Conservation (phyloP, 2,329 filamentous ascomycete genomes). For the Penicillium sp. region DNA sequence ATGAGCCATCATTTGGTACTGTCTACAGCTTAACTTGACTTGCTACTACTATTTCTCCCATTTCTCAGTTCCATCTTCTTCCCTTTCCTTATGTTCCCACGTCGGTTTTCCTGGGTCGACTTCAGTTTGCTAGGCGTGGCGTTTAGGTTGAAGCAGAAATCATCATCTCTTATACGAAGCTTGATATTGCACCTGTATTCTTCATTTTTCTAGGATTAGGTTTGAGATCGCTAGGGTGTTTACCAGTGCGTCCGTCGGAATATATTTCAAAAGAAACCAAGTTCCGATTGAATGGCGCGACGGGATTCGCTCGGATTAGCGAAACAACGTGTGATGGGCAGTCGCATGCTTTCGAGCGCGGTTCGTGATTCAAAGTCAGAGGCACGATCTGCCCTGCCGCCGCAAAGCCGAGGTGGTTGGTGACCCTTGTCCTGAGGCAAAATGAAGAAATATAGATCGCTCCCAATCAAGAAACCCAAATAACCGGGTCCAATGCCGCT, state of each 20-base stretch:
- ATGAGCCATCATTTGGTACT: slow-evolving; percentile 36
- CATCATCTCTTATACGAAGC: not conserved
- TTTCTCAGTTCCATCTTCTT: slow-evolving; percentile 1
- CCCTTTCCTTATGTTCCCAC: not conserved
- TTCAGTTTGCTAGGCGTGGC: not conserved
- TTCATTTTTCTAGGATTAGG: not conserved
- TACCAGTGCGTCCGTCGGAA: not conserved
- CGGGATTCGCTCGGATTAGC: not conserved
- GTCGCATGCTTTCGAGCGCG: not conserved
- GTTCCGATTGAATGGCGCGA: not conserved
- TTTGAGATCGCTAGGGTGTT: not conserved
- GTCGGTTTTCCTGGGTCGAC: not conserved
- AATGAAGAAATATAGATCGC: not conserved
- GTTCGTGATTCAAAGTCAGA: not conserved
- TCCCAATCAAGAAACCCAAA: not conserved
- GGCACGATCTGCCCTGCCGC: not conserved
- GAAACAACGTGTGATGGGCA: not conserved
- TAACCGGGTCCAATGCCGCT: not conserved
- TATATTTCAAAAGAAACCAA: not conserved
- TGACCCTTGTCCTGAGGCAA: not conserved
- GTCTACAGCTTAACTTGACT: not conserved
- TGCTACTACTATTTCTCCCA: slow-evolving; percentile 2
- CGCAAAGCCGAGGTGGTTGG: not conserved
- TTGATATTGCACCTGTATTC: not conserved
- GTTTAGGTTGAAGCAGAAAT: not conserved